Evolutionary conservation across 257 asterid genomes (phyloP).

Genomic region (Solanum ossicruentum): DNA sequence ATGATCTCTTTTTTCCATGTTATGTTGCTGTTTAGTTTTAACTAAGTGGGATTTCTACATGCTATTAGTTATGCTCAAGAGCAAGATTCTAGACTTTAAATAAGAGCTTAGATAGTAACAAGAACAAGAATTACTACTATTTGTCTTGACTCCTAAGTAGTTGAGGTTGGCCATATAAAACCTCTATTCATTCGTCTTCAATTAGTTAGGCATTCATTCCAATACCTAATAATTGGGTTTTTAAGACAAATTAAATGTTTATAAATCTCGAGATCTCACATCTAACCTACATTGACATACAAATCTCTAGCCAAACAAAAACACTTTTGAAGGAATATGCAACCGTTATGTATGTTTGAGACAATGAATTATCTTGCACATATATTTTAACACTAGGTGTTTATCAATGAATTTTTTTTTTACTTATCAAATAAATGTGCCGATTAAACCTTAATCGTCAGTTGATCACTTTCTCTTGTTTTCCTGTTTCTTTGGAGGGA

Average conservation of each 20-base stretch:
- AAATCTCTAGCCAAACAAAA: not conserved
- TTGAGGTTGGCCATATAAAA: not conserved
- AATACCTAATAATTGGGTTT: not conserved
- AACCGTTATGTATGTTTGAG: not conserved
- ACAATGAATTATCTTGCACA: not conserved
- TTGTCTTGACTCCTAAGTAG: not conserved
- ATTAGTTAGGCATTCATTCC: not conserved
- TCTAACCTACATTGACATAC: not conserved
- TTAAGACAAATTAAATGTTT: not conserved
- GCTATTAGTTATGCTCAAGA: not conserved
- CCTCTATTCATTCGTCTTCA: not conserved
- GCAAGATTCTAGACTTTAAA: not conserved
- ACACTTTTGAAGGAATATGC: not conserved
- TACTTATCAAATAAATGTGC: not conserved
- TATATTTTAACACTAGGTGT: not conserved
- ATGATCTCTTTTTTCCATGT: not conserved
- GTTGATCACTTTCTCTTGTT: not conserved
- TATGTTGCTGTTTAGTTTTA: not conserved
- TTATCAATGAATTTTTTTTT: not conserved
- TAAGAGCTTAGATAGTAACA: not conserved
- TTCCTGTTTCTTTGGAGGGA: not conserved
- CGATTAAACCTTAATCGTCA: not conserved
- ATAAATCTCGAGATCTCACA: not conserved
- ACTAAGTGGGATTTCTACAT: not conserved
- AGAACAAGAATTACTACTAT: not conserved